Evolutionary conservation across 495 filamentous ascomycete genomes (phyloP).

Genomic region (Penicillium manginii): DNA sequence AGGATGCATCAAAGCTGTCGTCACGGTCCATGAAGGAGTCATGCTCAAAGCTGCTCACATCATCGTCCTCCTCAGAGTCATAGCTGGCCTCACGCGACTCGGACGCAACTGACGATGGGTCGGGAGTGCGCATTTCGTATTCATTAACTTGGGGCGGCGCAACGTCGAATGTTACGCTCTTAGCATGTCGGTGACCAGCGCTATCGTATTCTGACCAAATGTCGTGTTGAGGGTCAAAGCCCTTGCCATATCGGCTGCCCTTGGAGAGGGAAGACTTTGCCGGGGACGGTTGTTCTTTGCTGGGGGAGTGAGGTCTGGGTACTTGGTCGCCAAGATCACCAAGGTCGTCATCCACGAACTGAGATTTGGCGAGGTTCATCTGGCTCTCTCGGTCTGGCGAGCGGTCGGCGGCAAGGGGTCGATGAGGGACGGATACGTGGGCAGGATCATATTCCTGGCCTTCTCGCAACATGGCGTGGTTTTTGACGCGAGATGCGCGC

Average conservation of each 20-base stretch:
- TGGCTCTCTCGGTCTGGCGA: conserved; percentile 63
- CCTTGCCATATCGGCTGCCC: conserved; percentile 66
- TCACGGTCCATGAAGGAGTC: conserved; percentile 71
- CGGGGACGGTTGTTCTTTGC: conserved; percentile 75
- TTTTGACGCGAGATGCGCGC: conserved; percentile 91
- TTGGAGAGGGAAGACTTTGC: conserved; percentile 83
- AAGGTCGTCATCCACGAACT: conserved; percentile 42
- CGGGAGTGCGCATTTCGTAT: conserved; percentile 96
- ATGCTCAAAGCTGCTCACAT: conserved; percentile 71
- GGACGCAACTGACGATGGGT: conserved; percentile 84
- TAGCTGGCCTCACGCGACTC: conserved; percentile 90
- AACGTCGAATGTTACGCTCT: conserved; percentile 95
- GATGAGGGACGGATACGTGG: conserved; percentile 71
- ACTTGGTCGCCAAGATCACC: conserved; percentile 35
- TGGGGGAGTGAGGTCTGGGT: conserved; percentile 61
- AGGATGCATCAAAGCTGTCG: conserved; percentile 89
- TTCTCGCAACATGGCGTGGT: conserved; percentile 92
- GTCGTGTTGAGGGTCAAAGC: conserved; percentile 70
- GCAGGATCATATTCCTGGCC: conserved; percentile 89
- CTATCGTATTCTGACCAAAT: conserved; percentile 67
- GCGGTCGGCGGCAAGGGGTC: conserved; percentile 70
- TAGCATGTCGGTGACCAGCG: conserved; percentile 76
- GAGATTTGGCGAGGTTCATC: conserved; percentile 53
- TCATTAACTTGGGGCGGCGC: conserved; percentile 94
- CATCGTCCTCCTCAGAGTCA: conserved; percentile 78